These are phyloP conservation scores for Cytospora paraplurivora DNA, from an alignment of 2,329 filamentous ascomycete genomes.

Conservation along the genomic window DNA sequence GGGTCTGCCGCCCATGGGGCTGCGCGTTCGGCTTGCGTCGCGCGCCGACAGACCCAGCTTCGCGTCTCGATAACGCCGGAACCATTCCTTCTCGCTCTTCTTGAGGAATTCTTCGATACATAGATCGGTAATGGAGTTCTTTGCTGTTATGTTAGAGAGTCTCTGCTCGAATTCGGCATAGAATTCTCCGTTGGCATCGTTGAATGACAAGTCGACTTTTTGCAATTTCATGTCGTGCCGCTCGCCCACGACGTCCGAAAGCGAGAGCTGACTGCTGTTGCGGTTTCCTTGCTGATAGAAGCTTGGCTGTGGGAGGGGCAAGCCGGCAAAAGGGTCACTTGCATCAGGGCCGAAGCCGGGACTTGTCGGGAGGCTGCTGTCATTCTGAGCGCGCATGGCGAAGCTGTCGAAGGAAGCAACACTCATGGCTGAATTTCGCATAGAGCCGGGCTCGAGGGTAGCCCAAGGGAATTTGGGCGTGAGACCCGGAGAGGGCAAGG, in stretches of 20 bases:
- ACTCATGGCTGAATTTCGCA: conserved; percentile 21
- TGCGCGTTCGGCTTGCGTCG: conserved; percentile 38
- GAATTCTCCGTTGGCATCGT: conserved; percentile 63
- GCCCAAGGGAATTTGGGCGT: conserved; percentile 29
- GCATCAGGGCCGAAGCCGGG: conserved; percentile 28
- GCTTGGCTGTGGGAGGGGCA: conserved; percentile 33
- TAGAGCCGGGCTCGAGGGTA: conserved; percentile 23
- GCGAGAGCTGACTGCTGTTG: conserved; percentile 52
- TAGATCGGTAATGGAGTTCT: conserved; percentile 59
- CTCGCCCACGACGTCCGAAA: conserved; percentile 60
- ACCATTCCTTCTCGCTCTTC: conserved; percentile 70
- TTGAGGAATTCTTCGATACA: conserved; percentile 68
- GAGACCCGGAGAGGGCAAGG: conserved; percentile 17
- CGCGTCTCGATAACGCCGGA: conserved; percentile 58
- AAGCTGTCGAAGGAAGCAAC: conserved; percentile 29
- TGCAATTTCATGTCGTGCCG: conserved; percentile 65
- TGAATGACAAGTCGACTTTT: conserved; percentile 69
- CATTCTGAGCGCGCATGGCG: conserved; percentile 26
- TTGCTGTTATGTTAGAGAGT: conserved; percentile 54
- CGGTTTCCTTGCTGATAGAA: conserved; percentile 37
- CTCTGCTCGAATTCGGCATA: conserved; percentile 60
- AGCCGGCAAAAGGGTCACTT: conserved; percentile 36
- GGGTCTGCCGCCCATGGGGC: conserved; percentile 32
- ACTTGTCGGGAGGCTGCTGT: conserved; percentile 18
- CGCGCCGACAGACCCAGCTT: conserved; percentile 54